Evolutionary conservation across 345 rosid genomes (phyloP), one percentile per base, ranked within the genome.

Genomic region (Salix caprea): DNA sequence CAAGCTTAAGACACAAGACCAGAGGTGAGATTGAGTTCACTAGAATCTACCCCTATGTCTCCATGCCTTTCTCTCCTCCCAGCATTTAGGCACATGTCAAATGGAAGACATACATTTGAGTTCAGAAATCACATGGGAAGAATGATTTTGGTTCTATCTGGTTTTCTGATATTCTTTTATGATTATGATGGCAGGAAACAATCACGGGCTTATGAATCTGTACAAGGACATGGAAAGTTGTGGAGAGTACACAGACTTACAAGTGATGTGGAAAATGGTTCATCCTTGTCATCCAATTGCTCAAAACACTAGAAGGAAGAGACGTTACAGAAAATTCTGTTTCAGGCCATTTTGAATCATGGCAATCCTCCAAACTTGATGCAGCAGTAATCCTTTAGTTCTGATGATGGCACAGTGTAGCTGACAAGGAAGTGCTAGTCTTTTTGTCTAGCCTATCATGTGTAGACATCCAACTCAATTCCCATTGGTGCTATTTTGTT

Each of bases 211-310:
- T 19, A 72, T 77, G 68, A 68, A 54, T 67, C 87, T 91, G 26
- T 78, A 83, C 85, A 83, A 87, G 84, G 91, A 89, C 76, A 77
- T 88, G 90, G 94, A 89, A 69, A 83, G 86, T n/a, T 89, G 89
- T 61, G 74, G 79, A 5, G 92, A 84, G 68, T 89, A 88, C 44
- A 82, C 79, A 78, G 92, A 91, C 73, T 88, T 88, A 72, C 86
- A 85, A 70, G 92, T 91, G 74, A 84, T 89, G 92, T 89, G 92
- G 92, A 83, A 87, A 67, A 82, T 91, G 79, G 52, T 91, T 78
- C 91, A 89, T 37, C 70, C 89, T 74, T 72, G 61, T 44, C 70
- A 87, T 34, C 79, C 72, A 9, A 67, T 39, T 54, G 32, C 23
- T 52, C 28, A 58, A 24, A 67, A 21, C 74, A 75, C 70, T 54